Evolutionary conservation across 1,284 basidiomycete species (phyloP).

Genomic region (Moesziomyces aphidis): DNA sequence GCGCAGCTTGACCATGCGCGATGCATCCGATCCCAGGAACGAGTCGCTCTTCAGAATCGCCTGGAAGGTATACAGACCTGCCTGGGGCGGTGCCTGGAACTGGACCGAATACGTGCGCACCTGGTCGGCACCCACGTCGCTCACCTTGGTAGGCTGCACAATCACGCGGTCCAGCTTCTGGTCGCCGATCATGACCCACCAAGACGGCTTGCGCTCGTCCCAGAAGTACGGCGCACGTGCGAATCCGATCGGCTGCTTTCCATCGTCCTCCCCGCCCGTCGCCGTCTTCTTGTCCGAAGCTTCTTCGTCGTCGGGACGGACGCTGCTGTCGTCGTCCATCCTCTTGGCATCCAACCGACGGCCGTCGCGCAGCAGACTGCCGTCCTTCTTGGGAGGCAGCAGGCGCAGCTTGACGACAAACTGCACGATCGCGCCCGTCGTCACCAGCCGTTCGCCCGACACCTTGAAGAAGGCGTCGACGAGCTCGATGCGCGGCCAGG

Average conservation of each 20-base stretch:
- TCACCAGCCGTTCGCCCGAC: conserved; percentile 87
- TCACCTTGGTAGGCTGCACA: conserved; percentile 86
- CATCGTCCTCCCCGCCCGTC: conserved; percentile 63
- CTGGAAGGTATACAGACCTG: conserved; percentile 90
- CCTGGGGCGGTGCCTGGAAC: conserved; percentile 91
- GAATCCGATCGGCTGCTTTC: conserved; percentile 72
- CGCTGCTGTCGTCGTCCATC: conserved; percentile 68
- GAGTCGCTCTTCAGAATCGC: conserved; percentile 87
- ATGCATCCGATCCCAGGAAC: conserved; percentile 81
- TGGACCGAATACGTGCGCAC: conserved; percentile 88
- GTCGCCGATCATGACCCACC: conserved; percentile 80
- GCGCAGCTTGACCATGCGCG: conserved; percentile 68
- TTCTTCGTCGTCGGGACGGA: conserved; percentile 60
- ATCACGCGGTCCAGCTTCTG: conserved; percentile 89
- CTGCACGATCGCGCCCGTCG: conserved; percentile 88
- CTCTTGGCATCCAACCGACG: conserved; percentile 47
- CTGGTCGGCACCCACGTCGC: conserved; percentile 73
- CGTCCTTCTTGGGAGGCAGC: conserved; percentile 71
- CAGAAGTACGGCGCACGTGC: conserved; percentile 90
- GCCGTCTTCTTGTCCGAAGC: conserved; percentile 8
- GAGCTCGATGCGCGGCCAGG: conserved; percentile 84
- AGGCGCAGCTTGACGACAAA: conserved; percentile 85
- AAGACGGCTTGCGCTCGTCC: conserved; percentile 63
- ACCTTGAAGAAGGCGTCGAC: conserved; percentile 85
- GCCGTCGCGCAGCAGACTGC: conserved; percentile 54